Conservation (phyloP, 352 stramenopile species). For the Aphanomyces invadans region DNA sequence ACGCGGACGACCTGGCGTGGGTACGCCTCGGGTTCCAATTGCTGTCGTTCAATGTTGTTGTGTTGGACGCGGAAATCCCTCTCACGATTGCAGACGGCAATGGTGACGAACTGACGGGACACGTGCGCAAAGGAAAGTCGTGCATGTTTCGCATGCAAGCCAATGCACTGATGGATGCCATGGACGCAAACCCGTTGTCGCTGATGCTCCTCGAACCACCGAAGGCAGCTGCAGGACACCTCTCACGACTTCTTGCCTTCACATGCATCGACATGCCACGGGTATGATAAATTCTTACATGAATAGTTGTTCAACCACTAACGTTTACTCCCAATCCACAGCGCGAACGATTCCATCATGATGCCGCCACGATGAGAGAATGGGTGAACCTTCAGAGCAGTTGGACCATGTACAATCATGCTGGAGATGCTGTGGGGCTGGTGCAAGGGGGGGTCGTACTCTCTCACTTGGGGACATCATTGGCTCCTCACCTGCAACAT, state of each 20-base stretch:
- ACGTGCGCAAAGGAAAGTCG: conserved; percentile 15
- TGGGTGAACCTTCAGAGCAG: conserved; percentile 15
- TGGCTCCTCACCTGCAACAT: conserved; percentile 1
- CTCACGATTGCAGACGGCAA: not conserved
- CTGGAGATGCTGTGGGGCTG: conserved; percentile 3
- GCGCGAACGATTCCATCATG: not conserved
- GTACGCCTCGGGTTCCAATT: conserved; percentile 16
- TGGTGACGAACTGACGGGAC: not conserved
- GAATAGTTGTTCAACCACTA: not conserved
- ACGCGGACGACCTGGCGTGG: not conserved
- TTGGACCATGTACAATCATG: conserved; percentile 18
- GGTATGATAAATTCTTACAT: not conserved
- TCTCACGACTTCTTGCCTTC: conserved; percentile 15
- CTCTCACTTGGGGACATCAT: not conserved
- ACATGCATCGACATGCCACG: conserved; percentile 17
- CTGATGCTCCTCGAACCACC: conserved; percentile 18
- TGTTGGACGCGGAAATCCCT: conserved; percentile 4
- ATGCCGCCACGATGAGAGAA: conserved; percentile 1
- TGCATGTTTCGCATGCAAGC: conserved; percentile 24
- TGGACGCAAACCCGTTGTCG: conserved; percentile 4
- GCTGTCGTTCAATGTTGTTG: conserved; percentile 19
- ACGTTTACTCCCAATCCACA: not conserved
- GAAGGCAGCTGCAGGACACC: not conserved
- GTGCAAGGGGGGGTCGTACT: conserved; percentile 17
- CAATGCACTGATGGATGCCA: not conserved